Evolutionary conservation across 345 rosid genomes (phyloP), one percentile per base, ranked within the genome.

Genomic region (Noccaea caerulescens): DNA sequence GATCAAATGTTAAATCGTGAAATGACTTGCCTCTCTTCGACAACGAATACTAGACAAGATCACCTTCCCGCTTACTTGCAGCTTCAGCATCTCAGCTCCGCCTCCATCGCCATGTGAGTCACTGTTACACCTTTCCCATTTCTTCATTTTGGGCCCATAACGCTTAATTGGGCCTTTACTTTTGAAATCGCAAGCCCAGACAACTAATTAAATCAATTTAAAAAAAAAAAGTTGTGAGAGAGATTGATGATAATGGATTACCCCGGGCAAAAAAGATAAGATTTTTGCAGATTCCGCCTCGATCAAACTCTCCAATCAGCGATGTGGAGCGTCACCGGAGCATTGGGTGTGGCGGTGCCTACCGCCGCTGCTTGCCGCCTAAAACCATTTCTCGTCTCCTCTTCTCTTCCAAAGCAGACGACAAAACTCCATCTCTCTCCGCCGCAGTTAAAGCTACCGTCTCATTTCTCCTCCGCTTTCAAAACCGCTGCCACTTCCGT

Each of bases 311-410:
- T 34, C 78, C 5, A 36, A 23, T 75, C 74, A 63, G 55, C 10
- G 47, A 76, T 76, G 80, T 76, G 76, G 80, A 76, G 80, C 72
- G 25, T 76, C 67, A 51, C 80, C 71, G 80, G 75, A 76, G 71
- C 76, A n/a, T 50, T 76, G 33, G 64, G 72, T 44, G 72, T 63
- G 36, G 72, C 68, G 43, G 80, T 76, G 41, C 71, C 71, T 4
- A 76, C 71, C 57, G 36, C 57, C 68, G 43, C 59, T 11, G 27
- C 41, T 11, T 50, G 5, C 46, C 62, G 62, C 51, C 27, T 47
- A 0, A 76, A 76, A 49, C 76, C 66, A 0, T 56, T 33, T 49
- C 27, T 69, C 1, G 4, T 41, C 46, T 69, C 71, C 39, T 46
- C 79, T 25, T 39, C 59, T 2, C 20, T 57, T 5, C 62, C 71